These are phyloP conservation scores for Fusarium sp. DNA, from an alignment of 2,329 filamentous ascomycete species.

Conservation along the genomic window DNA sequence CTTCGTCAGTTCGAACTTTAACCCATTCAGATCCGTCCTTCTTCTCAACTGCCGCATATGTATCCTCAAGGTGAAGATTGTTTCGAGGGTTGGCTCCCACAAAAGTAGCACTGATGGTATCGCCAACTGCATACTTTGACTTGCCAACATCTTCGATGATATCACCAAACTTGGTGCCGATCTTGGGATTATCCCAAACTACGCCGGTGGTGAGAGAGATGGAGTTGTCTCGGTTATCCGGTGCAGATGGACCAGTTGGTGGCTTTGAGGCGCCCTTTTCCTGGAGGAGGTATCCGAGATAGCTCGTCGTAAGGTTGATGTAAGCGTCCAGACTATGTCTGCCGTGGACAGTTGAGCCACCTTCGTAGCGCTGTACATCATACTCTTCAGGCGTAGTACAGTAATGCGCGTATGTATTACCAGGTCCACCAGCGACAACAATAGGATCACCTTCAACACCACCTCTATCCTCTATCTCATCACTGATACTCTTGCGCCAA, in stretches of 20 bases:
- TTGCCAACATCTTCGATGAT: not conserved
- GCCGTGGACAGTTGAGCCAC: not conserved
- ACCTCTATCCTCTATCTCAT: not conserved
- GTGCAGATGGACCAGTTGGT: not conserved
- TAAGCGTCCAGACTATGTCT: slow-evolving; percentile 1
- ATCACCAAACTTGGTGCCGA: not conserved
- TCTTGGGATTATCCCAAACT: slow-evolving; percentile 6
- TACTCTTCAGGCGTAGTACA: slow-evolving; percentile 9
- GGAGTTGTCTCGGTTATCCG: not conserved
- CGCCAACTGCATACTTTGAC: not conserved
- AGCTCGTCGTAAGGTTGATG: not conserved
- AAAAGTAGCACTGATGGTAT: not conserved
- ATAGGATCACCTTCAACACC: not conserved
- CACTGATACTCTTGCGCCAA: not conserved
- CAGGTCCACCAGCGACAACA: slow-evolving; percentile 4
- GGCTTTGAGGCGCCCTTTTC: not conserved
- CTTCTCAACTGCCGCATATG: not conserved
- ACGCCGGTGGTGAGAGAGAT: not conserved
- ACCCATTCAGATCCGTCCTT: not conserved
- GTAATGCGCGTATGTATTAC: not conserved
- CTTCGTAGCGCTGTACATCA: slow-evolving; percentile 4
- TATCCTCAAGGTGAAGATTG: not conserved
- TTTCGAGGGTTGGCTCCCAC: not conserved
- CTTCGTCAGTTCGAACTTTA: not conserved
- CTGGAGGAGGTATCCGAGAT: not conserved